phyloP scores from a whole-genome alignment of 139 green algal species.

The Penium margaritaceum region DNA sequence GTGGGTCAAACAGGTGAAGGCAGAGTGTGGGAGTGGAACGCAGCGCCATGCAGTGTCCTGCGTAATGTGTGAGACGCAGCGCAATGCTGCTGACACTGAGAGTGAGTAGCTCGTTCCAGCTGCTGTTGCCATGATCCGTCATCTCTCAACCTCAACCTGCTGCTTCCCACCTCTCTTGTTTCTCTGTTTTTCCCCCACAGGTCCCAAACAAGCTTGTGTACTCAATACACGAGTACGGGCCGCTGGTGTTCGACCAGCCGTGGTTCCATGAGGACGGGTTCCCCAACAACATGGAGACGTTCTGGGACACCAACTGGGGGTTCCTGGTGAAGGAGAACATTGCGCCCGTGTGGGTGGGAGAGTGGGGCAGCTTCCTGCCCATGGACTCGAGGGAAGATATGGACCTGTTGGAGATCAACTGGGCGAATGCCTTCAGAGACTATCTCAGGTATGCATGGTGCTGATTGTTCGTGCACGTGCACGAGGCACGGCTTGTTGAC shows the following conservation, averaged over 20 bases:
- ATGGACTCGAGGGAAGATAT: background rate
- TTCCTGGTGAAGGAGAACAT: conserved; percentile 13
- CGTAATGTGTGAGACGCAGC: too few relatives aligned
- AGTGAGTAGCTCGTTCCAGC: too few relatives aligned
- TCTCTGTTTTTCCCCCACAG: too few relatives aligned
- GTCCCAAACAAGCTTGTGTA: conserved; percentile 26
- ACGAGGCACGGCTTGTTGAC: too few relatives aligned
- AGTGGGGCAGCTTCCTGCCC: conserved; percentile 10
- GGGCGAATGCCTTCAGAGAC: background rate
- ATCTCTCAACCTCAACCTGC: too few relatives aligned
- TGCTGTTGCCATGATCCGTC: too few relatives aligned
- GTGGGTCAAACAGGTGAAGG: too few relatives aligned
- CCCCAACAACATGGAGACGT: background rate
- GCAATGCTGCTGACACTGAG: too few relatives aligned
- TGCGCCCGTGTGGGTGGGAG: conserved; percentile 21
- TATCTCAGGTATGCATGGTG: conserved; percentile 5
- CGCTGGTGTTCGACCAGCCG: conserved; percentile 1
- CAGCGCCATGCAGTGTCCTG: too few relatives aligned
- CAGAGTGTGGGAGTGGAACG: too few relatives aligned
- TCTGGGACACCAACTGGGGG: conserved; percentile 19
- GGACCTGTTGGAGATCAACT: background rate
- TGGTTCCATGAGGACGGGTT: conserved; percentile 11
- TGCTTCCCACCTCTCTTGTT: too few relatives aligned
- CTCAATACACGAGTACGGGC: conserved; percentile 25
- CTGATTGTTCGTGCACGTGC: too few relatives aligned